Conservation (phyloP, 169 alveolate species). For the Eimeria praecox region DNA sequence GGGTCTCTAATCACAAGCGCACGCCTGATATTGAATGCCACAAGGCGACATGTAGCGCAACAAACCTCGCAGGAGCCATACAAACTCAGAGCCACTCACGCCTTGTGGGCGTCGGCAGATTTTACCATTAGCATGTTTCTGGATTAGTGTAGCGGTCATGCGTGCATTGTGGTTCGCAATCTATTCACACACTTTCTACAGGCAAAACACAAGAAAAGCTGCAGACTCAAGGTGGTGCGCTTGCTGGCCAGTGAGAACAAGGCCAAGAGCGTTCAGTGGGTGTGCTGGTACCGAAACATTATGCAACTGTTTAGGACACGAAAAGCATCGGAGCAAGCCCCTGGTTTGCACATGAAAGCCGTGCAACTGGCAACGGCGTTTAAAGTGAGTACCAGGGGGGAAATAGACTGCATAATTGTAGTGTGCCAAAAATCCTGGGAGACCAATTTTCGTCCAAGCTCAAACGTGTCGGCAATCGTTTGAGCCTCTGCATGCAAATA, state of each 20-base stretch:
- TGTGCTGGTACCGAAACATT: background rate
- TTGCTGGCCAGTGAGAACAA: background rate
- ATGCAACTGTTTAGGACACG: background rate
- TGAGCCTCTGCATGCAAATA: background rate
- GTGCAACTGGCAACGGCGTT: background rate
- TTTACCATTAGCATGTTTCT: background rate
- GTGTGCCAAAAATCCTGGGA: background rate
- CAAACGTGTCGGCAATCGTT: background rate
- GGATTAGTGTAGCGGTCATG: background rate
- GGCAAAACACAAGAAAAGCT: background rate
- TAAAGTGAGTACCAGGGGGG: background rate
- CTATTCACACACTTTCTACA: background rate
- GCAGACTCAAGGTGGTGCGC: background rate
- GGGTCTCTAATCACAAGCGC: background rate
- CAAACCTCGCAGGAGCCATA: background rate
- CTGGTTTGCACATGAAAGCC: background rate
- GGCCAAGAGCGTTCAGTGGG: background rate
- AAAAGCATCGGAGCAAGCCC: background rate
- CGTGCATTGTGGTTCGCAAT: background rate
- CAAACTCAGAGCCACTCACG: background rate
- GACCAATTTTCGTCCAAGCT: background rate
- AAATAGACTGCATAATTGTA: too few relatives aligned
- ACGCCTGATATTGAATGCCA: background rate
- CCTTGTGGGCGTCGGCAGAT: background rate
- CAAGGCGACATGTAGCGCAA: background rate